A percentile compares a stretch with the other conserved stretches of the same genome.
phyloP scores from a whole-genome alignment of 441 rosid species.

The Adansonia rubrostipa region DNA sequence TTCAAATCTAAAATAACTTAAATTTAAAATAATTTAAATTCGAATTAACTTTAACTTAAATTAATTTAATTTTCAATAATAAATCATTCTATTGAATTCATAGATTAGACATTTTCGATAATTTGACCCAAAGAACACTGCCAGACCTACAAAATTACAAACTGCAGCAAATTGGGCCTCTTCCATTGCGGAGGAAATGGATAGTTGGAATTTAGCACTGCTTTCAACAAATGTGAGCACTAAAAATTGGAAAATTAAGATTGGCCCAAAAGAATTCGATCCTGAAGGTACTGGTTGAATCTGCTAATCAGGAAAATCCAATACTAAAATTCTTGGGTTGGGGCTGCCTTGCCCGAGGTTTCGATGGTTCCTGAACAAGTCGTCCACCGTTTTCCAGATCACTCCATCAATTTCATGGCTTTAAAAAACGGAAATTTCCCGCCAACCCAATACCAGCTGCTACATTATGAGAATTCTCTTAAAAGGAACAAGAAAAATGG shows the following conservation, averaged over 20 bases:
- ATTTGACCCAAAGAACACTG: background rate
- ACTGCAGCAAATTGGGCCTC: background rate
- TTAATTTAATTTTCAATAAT: too few species aligned
- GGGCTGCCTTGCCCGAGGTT: background rate
- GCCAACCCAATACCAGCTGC: slow-evolving; percentile 16
- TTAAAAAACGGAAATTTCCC: background rate
- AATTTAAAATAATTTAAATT: too few species aligned
- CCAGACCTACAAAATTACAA: background rate
- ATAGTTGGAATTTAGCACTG: background rate
- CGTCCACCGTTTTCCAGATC: slow-evolving; percentile 1
- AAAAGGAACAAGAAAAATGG: background rate
- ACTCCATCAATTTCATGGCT: background rate
- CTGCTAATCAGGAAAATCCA: background rate
- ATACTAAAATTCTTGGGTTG: background rate
- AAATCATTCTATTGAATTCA: too few species aligned
- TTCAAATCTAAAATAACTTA: too few species aligned
- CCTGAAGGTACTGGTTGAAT: background rate
- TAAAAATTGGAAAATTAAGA: background rate
- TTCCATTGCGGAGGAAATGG: background rate
- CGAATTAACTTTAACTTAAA: too few species aligned
- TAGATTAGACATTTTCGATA: too few species aligned
- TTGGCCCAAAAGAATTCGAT: background rate
- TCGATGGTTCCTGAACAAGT: background rate
- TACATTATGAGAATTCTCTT: background rate
- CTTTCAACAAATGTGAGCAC: background rate